phyloP scores from a whole-genome alignment of 2,329 filamentous ascomycete genomes.

The Tolypocladium guangdongense region DNA sequence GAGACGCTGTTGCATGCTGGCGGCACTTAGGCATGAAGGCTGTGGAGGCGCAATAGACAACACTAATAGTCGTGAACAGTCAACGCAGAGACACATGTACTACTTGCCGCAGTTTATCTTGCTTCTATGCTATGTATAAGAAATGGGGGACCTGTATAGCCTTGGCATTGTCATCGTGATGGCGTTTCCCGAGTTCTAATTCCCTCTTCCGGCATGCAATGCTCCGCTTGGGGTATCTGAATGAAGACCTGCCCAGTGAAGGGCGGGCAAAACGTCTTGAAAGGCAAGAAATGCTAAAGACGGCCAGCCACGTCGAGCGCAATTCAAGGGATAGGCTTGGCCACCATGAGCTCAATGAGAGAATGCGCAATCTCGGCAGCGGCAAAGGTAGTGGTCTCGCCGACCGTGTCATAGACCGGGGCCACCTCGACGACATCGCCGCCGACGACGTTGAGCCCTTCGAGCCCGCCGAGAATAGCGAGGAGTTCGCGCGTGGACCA shows the following conservation, averaged over 20 bases:
- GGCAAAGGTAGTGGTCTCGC: constrained; percentile 67
- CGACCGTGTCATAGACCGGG: constrained; percentile 68
- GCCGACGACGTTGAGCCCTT: constrained; percentile 68
- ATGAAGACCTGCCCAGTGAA: neutral
- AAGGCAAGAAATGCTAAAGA: neutral
- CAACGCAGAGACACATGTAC: neutral
- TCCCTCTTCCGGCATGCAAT: neutral
- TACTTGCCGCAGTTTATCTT: too few species aligned
- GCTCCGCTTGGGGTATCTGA: neutral
- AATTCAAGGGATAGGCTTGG: neutral
- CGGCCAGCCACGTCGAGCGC: neutral
- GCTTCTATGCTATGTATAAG: neutral
- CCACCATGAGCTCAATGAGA: constrained; percentile 10
- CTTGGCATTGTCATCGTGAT: neutral
- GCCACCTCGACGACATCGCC: constrained; percentile 80
- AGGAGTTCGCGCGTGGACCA: constrained; percentile 81
- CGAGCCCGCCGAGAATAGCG: constrained; percentile 63
- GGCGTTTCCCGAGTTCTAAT: neutral
- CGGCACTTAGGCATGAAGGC: too few species aligned
- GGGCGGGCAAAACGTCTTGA: neutral
- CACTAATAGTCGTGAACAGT: too few species aligned
- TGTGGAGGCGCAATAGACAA: too few species aligned
- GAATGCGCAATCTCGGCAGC: constrained; percentile 61
- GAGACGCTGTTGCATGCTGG: neutral
- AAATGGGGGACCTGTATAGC: neutral